A percentile compares a stretch with the other conserved stretches of the same genome.
phyloP scores from a whole-genome alignment of 1,284 basidiomycete genomes.

The Grifola frondosa region DNA sequence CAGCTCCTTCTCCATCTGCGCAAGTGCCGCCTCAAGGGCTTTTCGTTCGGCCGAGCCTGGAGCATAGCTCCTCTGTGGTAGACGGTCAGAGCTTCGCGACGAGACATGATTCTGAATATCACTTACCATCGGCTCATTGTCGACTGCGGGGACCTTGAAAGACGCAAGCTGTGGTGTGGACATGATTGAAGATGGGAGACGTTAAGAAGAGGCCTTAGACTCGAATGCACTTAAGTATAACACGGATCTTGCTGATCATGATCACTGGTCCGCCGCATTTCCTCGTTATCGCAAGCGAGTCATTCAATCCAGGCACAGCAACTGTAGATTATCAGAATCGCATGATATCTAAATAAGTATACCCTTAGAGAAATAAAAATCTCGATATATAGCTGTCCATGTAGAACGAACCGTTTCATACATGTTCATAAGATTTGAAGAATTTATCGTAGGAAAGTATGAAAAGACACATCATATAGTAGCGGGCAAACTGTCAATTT shows the following conservation, averaged over 20 bases:
- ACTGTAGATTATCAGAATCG: no score
- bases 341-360: no score
- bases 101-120: background rate
- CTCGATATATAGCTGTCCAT: no score
- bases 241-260: no score
- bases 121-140: slow-evolving; percentile 91
- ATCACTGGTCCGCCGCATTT: no score
- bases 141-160: slow-evolving; percentile 80
- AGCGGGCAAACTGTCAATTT: slow-evolving; percentile 59
- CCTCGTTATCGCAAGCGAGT: no score
- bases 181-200: slow-evolving; percentile 22
- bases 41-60: slow-evolving; percentile 80
- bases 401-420: no score
- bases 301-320: no score
- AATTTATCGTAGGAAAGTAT: no score
- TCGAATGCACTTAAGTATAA: background rate
- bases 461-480: slow-evolving; percentile 51
- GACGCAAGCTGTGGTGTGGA: slow-evolving; percentile 71
- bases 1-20: slow-evolving; percentile 77
- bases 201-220: slow-evolving; percentile 4
- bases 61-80: slow-evolving; percentile 60
- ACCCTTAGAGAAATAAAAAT: no score
- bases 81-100: background rate
- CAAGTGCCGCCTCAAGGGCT: slow-evolving; percentile 74
- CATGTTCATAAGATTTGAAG: no score